Conservation (phyloP, 1,284 basidiomycete species). For the Ceratorhiza oryzae-sativae region DNA sequence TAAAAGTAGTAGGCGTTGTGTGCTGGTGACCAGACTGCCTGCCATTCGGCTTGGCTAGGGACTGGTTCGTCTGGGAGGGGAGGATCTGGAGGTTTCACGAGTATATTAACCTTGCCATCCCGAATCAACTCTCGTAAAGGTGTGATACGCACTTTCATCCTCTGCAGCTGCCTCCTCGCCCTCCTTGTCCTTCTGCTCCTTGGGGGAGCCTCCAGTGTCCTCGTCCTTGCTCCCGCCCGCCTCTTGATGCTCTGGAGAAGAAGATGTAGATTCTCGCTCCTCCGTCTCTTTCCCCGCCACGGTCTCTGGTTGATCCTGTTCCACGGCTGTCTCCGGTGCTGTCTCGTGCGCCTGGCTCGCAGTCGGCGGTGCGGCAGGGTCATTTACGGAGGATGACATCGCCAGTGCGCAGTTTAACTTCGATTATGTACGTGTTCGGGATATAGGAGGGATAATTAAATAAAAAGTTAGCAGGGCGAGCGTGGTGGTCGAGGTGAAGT, state of each 20-base stretch:
- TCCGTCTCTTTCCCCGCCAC: too few species aligned
- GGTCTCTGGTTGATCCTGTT: not conserved
- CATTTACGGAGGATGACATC: too few species aligned
- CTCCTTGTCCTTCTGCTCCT: not conserved
- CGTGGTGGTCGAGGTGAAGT: too few species aligned
- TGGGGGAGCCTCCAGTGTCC: not conserved
- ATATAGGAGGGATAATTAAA: too few species aligned
- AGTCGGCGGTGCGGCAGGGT: too few species aligned
- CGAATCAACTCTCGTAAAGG: too few species aligned
- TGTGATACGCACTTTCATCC: conserved; percentile 5
- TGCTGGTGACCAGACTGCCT: conserved; percentile 82
- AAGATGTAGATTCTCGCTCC: not conserved
- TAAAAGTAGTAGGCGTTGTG: conserved; percentile 90
- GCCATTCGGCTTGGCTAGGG: conserved; percentile 62
- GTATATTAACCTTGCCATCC: not conserved
- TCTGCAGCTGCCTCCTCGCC: not conserved
- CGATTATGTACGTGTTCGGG: too few species aligned
- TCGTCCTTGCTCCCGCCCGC: not conserved
- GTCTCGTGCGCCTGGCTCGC: too few species aligned
- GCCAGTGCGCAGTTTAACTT: too few species aligned
- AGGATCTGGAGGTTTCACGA: not conserved
- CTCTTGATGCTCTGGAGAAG: not conserved
- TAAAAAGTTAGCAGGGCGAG: too few species aligned
- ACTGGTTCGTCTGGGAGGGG: conserved; percentile 29
- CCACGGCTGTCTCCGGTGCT: not conserved